Conservation (phyloP, 2,329 filamentous ascomycete genomes). For the Niveomyces coronatus region DNA sequence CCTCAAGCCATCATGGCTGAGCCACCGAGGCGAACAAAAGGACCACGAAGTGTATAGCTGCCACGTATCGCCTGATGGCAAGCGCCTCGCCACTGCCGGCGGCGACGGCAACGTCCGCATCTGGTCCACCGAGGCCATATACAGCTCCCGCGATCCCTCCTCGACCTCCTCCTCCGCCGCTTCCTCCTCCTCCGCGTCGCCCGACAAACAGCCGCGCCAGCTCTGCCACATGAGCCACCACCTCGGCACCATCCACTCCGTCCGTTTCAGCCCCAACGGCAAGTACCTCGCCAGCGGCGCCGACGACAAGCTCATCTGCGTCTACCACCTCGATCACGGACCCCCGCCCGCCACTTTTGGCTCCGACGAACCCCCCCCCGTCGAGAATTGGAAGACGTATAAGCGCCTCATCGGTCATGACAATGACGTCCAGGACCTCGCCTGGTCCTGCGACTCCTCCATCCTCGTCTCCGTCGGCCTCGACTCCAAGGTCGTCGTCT, state of each 20-base stretch:
- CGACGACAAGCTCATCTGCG: slow-evolving; percentile 97
- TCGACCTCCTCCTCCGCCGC: slow-evolving; percentile 95
- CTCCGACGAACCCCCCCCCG: slow-evolving; percentile 80
- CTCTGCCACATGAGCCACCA: slow-evolving; percentile 98
- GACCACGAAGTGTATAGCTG: slow-evolving; percentile 98
- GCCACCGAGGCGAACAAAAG: slow-evolving; percentile 93
- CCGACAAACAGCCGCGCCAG: slow-evolving; percentile 73
- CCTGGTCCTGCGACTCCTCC: slow-evolving; percentile 93
- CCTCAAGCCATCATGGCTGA: slow-evolving; percentile 92
- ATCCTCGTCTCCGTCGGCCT: slow-evolving; percentile 91
- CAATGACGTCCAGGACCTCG: slow-evolving; percentile 95
- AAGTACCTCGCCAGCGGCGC: slow-evolving; percentile 94
- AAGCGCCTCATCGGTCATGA: slow-evolving; percentile 91
- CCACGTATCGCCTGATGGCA: slow-evolving; percentile 90
- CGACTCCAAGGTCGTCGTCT: slow-evolving; percentile 96
- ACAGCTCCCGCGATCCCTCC: slow-evolving; percentile 61
- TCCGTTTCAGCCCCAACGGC: slow-evolving; percentile 91
- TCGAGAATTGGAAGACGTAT: slow-evolving; percentile 97
- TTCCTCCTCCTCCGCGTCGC: slow-evolving; percentile 63
- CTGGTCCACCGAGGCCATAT: slow-evolving; percentile 93
- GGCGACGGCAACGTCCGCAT: slow-evolving; percentile 96
- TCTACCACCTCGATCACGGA: slow-evolving; percentile 82
- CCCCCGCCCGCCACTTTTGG: slow-evolving; percentile 74
- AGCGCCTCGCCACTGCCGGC: slow-evolving; percentile 82
- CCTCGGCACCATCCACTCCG: slow-evolving; percentile 92